phyloP scores from a whole-genome alignment of 352 stramenopile genomes.

The Thalassiosira exigua region DNA sequence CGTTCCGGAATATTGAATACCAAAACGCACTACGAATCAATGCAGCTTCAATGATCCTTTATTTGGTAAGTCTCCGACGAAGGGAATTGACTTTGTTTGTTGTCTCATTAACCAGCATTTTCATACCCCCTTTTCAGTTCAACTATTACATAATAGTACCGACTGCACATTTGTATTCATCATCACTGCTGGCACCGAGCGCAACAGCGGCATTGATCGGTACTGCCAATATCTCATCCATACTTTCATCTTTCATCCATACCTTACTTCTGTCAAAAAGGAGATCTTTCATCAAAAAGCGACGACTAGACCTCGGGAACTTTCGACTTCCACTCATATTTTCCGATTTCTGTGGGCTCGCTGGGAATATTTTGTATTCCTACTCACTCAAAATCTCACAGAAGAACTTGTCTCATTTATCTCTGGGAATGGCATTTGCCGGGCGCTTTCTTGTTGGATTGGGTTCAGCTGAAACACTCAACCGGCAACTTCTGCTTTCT shows the following conservation, averaged over 20 bases:
- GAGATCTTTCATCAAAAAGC: slow-evolving; percentile 42
- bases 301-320: slow-evolving; percentile 19
- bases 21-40: slow-evolving; percentile 57
- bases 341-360: slow-evolving; percentile 39
- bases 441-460: slow-evolving; percentile 76
- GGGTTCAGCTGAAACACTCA: slow-evolving; percentile 62
- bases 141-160: slow-evolving; percentile 80
- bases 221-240: slow-evolving; percentile 64
- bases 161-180: slow-evolving; percentile 58
- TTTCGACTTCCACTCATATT: slow-evolving; percentile 52
- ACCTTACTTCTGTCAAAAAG: slow-evolving; percentile 36
- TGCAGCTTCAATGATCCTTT: slow-evolving; percentile 42
- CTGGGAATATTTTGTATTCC: slow-evolving; percentile 71
- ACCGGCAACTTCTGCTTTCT: slow-evolving; percentile 63
- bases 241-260: slow-evolving; percentile 67
- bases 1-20: slow-evolving; percentile 37
- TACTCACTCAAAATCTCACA: slow-evolving; percentile 43
- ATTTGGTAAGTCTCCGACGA: slow-evolving; percentile 40
- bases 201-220: slow-evolving; percentile 67
- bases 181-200: slow-evolving; percentile 38
- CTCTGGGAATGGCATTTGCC: slow-evolving; percentile 59
- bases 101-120: too few species aligned
- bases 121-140: slow-evolving; percentile 45
- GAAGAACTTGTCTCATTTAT: too few species aligned
- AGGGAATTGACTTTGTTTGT: too few species aligned